phyloP scores from a whole-genome alignment of 2,329 filamentous ascomycete species.

The Aspergillaceae sp. region DNA sequence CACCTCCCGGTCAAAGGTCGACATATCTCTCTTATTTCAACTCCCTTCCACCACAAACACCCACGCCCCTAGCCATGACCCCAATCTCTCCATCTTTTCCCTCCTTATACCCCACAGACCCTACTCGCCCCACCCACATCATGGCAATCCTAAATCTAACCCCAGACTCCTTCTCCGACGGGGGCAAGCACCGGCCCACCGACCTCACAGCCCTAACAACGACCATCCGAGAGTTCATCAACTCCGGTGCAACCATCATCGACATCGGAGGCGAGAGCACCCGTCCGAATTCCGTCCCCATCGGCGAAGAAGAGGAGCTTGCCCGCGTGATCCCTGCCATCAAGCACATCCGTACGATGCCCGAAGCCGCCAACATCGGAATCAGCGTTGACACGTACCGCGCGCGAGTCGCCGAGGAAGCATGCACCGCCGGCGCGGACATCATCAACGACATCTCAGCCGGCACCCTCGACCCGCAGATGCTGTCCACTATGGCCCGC shows the following conservation, averaged over 20 bases:
- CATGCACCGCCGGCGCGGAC: constrained; percentile 70
- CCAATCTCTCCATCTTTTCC: constrained; percentile 33
- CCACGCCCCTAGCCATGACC: constrained; percentile 31
- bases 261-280: constrained; percentile 93
- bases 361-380: constrained; percentile 54
- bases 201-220: constrained; percentile 44
- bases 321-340: constrained; percentile 73
- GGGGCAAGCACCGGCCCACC: constrained; percentile 53
- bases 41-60: constrained; percentile 26
- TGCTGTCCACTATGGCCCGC: constrained; percentile 71
- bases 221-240: constrained; percentile 56
- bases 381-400: constrained; percentile 93
- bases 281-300: constrained; percentile 62
- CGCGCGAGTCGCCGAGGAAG: constrained; percentile 67
- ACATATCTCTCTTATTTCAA: constrained; percentile 29
- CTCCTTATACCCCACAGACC: constrained; percentile 51
- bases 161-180: constrained; percentile 94
- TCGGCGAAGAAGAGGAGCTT: constrained; percentile 65
- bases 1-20: constrained; percentile 19
- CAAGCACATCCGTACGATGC: constrained; percentile 56
- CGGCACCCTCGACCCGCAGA: constrained; percentile 65
- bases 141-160: constrained; percentile 96
- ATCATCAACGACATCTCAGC: constrained; percentile 93
- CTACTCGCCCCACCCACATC: constrained; percentile 57
- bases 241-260: constrained; percentile 68